phyloP scores from a whole-genome alignment of 345 rosid species.

The Camelina neglecta region DNA sequence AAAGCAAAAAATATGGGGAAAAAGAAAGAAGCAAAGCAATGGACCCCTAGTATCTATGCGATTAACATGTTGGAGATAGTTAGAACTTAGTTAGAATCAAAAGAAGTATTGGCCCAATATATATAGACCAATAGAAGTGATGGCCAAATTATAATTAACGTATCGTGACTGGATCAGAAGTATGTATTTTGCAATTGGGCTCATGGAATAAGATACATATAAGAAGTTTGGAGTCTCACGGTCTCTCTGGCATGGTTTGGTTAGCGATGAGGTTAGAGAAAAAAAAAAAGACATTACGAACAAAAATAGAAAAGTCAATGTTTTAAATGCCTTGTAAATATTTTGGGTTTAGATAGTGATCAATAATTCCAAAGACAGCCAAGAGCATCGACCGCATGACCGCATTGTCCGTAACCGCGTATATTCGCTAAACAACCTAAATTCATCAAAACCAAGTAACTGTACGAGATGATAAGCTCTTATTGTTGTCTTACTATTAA shows the following conservation, averaged over 20 bases:
- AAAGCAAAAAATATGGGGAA: too few species aligned
- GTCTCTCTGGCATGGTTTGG: background rate
- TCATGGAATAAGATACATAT: background rate
- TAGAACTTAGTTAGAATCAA: background rate
- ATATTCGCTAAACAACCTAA: too few species aligned
- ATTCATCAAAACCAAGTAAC: too few species aligned
- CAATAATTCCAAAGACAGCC: too few species aligned
- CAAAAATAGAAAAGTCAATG: too few species aligned
- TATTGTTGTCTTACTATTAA: too few species aligned
- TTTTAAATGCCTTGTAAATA: too few species aligned
- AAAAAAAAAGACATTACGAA: background rate
- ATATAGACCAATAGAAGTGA: background rate
- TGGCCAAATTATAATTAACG: background rate
- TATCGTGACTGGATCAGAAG: background rate
- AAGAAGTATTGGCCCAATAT: slow-evolving; percentile 9
- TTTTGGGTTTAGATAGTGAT: too few species aligned
- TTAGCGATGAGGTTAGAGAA: background rate
- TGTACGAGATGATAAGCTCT: too few species aligned
- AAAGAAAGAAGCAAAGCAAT: background rate
- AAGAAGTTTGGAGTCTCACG: background rate
- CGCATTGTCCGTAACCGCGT: too few species aligned
- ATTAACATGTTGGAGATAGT: background rate
- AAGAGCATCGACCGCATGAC: too few species aligned
- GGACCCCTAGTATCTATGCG: background rate
- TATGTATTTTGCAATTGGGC: slow-evolving; percentile 11